These are phyloP conservation scores for Pseudomicrostroma phylloplanum DNA, from an alignment of 1,284 basidiomycete species.

Conservation along the genomic window DNA sequence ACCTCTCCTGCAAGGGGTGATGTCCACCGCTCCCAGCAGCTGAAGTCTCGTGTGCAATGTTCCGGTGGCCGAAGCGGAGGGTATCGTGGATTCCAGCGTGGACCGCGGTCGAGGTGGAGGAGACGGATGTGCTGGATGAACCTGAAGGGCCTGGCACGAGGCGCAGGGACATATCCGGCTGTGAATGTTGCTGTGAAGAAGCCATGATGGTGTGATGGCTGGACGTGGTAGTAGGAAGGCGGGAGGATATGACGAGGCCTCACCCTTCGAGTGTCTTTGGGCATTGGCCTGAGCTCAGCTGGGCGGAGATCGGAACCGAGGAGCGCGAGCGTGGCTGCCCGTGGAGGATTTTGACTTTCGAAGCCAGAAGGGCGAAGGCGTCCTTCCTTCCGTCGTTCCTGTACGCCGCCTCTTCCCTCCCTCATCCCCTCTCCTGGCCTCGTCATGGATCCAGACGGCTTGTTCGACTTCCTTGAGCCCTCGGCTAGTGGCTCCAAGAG, in stretches of 20 bases:
- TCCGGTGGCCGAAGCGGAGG: conserved; percentile 41
- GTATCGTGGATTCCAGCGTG: conserved; percentile 44
- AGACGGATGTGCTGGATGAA: conserved; percentile 14
- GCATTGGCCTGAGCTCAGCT: too few relatives aligned
- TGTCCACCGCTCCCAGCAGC: conserved; percentile 14
- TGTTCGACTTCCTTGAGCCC: conserved; percentile 6
- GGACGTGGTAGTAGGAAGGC: too few relatives aligned
- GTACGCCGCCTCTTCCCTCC: too few relatives aligned
- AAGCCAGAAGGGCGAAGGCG: too few relatives aligned
- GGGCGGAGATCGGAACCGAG: too few relatives aligned
- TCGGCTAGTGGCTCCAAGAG: background rate
- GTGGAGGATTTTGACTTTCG: too few relatives aligned
- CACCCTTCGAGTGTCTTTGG: too few relatives aligned
- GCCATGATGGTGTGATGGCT: too few relatives aligned
- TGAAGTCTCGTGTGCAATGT: conserved; percentile 30
- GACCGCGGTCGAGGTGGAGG: conserved; percentile 36
- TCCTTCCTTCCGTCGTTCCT: too few relatives aligned
- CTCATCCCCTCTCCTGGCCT: background rate
- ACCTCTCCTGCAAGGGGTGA: conserved; percentile 45
- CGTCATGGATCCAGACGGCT: conserved; percentile 10
- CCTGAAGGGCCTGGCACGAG: conserved; percentile 13
- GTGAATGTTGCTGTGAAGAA: background rate
- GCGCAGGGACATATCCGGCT: conserved; percentile 11
- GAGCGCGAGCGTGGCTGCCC: too few relatives aligned
- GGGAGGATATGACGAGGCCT: too few relatives aligned